Evolutionary conservation across 2,329 filamentous ascomycete species (phyloP).

Genomic region (Colletotrichum acutatum): DNA sequence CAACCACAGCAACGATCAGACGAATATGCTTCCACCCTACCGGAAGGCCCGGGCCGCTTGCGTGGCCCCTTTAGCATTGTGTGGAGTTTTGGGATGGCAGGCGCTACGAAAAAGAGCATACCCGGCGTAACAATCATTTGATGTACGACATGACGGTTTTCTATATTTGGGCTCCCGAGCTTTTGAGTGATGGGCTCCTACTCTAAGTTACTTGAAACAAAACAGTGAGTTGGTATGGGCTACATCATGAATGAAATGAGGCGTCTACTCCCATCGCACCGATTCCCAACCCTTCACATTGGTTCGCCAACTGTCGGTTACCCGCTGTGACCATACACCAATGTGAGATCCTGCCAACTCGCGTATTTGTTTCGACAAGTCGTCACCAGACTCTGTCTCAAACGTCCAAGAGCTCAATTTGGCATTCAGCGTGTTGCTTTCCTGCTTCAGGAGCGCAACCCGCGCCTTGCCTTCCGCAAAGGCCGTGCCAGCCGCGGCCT

Average conservation of each 20-base stretch:
- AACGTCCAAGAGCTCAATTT: constrained; percentile 43
- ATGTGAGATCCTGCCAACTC: constrained; percentile 17
- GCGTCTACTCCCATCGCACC: constrained; percentile 39
- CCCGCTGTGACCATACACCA: constrained; percentile 35
- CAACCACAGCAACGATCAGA: not conserved
- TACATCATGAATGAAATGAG: not conserved
- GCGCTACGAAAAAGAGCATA: constrained; percentile 8
- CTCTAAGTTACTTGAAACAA: not conserved
- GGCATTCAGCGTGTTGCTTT: constrained; percentile 42
- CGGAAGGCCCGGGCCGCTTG: not conserved
- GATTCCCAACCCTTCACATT: constrained; percentile 41
- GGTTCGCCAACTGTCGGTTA: constrained; percentile 39
- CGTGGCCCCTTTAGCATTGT: not conserved
- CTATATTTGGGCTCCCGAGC: constrained; percentile 18
- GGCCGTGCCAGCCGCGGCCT: constrained; percentile 42
- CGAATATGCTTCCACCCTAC: not conserved
- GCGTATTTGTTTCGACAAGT: constrained; percentile 22
- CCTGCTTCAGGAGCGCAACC: constrained; percentile 44
- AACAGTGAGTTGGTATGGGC: not conserved
- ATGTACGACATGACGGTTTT: not conserved
- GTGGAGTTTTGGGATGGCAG: not conserved
- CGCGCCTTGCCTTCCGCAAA: constrained; percentile 47
- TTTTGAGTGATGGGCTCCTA: not conserved
- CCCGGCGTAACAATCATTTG: constrained; percentile 1
- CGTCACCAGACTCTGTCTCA: constrained; percentile 21